Conservation (phyloP, 192 early-diverging fungal species). For the Podila verticillata region DNA sequence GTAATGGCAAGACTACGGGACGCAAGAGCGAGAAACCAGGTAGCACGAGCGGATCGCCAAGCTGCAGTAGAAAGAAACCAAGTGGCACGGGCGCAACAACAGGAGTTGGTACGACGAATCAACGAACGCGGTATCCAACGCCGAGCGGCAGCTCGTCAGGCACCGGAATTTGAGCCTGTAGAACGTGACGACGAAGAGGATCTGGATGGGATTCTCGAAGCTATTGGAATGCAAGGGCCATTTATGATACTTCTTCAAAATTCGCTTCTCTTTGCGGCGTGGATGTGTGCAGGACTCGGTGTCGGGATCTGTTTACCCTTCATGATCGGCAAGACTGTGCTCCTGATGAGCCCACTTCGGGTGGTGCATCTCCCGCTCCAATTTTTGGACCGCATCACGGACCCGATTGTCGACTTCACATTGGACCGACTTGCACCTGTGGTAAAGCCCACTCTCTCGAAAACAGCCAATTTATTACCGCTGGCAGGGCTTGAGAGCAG, state of each 20-base stretch:
- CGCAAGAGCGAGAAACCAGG: not conserved
- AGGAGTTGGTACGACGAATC: conserved; percentile 30
- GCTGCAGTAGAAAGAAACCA: not conserved
- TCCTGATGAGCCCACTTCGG: conserved; percentile 48
- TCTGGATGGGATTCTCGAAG: conserved; percentile 82
- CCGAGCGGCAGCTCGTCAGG: conserved; percentile 6
- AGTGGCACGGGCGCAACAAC: conserved; percentile 4
- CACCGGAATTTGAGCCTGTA: not conserved
- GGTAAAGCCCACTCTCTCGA: not conserved
- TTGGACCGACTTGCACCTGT: conserved; percentile 28
- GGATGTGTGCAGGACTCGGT: conserved; percentile 82
- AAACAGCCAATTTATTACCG: not conserved
- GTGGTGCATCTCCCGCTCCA: conserved; percentile 14
- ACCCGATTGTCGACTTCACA: conserved; percentile 33
- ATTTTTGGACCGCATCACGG: conserved; percentile 28
- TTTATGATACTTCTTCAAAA: conserved; percentile 82
- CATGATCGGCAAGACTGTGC: conserved; percentile 65
- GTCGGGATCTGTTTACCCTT: conserved; percentile 85
- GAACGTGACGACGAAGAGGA: conserved; percentile 57
- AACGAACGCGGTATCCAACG: conserved; percentile 20
- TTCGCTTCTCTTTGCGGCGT: conserved; percentile 78
- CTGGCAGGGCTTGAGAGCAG: not conserved
- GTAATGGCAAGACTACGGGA: too few relatives aligned
- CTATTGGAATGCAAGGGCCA: conserved; percentile 92
- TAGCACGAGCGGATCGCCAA: not conserved